Evolutionary conservation across 176 grass and related monocot species (phyloP).

Genomic region (bread wheat (Triticum aestivum)): IWGSC_CS_RefSeq_v2.1 NC_057807.1:95743020-95743519

Average conservation of each 20-base stretch:
- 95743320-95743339: conserved; percentile 38
- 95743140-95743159: neutral
- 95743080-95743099: neutral
- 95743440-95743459: conserved; percentile 46
- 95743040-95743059: neutral
- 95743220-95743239: neutral
- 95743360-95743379: conserved; percentile 4
- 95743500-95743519: conserved; percentile 11
- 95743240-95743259: neutral
- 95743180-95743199: neutral
- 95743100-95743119: neutral
- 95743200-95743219: neutral
- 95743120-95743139: neutral
- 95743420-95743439: neutral
- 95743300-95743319: conserved; percentile 21
- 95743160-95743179: neutral
- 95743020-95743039: neutral
- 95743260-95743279: conserved; percentile 15
- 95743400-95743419: conserved; percentile 42
- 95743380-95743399: conserved; percentile 28
- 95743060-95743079: neutral
- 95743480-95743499: neutral
- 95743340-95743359: conserved; percentile 30
- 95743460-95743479: conserved; percentile 31
- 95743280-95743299: conserved; percentile 29